Evolutionary conservation across 768 basidiomycete genomes (phyloP).

Genomic region (Lactarius akahatsu): DNA sequence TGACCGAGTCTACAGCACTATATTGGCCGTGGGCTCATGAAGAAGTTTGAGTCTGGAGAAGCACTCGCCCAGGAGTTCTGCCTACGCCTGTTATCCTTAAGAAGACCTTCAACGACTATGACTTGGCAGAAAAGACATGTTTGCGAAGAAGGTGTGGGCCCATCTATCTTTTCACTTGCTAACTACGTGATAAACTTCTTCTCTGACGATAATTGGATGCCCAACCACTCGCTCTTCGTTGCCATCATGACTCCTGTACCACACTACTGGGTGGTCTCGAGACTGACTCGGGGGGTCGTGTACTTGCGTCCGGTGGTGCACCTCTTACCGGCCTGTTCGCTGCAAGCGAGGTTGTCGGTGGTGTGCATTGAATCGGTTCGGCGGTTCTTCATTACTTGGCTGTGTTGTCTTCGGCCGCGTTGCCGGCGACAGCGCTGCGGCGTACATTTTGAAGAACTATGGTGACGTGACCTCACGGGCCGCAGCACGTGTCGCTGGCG

Average conservation of each 20-base stretch:
- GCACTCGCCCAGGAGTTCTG: conserved; percentile 93
- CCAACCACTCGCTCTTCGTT: conserved; percentile 90
- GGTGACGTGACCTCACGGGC: conserved; percentile 68
- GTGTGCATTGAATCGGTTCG: conserved; percentile 96
- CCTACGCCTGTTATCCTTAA: conserved; percentile 64
- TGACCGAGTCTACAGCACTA: conserved; percentile 99
- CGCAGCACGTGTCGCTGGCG: conserved; percentile 73
- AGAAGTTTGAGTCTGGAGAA: conserved; percentile 83
- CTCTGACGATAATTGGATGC: conserved; percentile 77
- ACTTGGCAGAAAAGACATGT: conserved; percentile 65
- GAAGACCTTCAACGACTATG: conserved; percentile 93
- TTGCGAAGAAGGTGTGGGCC: conserved; percentile 80
- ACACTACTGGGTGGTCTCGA: conserved; percentile 98
- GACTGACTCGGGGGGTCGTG: conserved; percentile 83
- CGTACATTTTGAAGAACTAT: conserved; percentile 78
- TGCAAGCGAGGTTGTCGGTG: conserved; percentile 95
- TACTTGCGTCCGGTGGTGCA: conserved; percentile 68
- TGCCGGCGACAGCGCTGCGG: conserved; percentile 86
- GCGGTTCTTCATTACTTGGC: conserved; percentile 89
- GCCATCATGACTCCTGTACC: conserved; percentile 97
- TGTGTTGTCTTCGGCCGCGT: conserved; percentile 98
- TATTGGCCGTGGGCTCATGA: conserved; percentile 95
- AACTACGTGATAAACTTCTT: conserved; percentile 52
- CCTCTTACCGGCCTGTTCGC: conserved; percentile 90
- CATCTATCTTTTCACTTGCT: conserved; percentile 2